Conservation (phyloP, 2,329 filamentous ascomycete species). For the Byssothecium circinans region DNA sequence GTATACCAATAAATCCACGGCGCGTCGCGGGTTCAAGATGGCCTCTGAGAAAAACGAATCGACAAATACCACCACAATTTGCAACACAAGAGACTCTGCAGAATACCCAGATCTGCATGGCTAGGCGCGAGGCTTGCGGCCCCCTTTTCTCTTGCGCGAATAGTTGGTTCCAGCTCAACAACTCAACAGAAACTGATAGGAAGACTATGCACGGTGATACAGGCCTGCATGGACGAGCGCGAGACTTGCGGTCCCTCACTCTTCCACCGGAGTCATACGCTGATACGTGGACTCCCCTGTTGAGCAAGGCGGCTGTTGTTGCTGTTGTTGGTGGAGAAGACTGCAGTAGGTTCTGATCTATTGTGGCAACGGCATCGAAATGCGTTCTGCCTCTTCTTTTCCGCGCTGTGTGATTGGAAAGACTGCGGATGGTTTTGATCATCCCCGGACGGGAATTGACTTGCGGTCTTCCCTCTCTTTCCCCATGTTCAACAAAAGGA, state of each 20-base stretch:
- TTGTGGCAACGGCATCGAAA: no score
- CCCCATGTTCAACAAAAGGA: neutral
- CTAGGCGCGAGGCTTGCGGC: neutral
- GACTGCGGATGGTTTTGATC: no score
- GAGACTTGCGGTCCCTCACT: no score
- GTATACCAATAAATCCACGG: neutral
- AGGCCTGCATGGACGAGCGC: neutral
- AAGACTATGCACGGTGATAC: neutral
- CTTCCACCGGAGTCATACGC: no score
- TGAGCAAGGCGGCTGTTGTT: no score
- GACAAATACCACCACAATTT: no score
- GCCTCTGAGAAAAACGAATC: no score
- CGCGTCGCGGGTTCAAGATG: neutral
- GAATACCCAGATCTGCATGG: neutral
- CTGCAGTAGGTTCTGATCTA: no score
- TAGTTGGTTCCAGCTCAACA: neutral
- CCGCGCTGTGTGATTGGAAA: no score
- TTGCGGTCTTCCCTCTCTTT: neutral
- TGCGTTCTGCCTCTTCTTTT: no score
- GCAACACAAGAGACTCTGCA: neutral
- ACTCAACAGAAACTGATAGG: neutral
- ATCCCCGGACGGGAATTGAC: neutral
- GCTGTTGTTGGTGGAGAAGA: no score
- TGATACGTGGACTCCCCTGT: no score
- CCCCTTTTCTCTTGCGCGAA: neutral